phyloP scores from a whole-genome alignment of 768 basidiomycete genomes.

The Termitomyces heimii region DNA sequence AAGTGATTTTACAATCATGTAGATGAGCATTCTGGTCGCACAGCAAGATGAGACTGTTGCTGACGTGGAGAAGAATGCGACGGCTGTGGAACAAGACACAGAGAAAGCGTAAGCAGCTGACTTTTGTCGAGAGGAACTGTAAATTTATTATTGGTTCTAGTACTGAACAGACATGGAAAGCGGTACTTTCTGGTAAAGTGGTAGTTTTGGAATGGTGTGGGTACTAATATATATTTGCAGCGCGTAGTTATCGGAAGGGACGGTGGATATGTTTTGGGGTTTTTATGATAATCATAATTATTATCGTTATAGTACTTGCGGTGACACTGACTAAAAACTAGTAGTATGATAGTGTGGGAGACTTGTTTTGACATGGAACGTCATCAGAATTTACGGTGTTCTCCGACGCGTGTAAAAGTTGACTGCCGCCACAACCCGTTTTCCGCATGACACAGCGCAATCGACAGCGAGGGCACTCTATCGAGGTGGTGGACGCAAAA shows the following conservation, averaged over 20 bases:
- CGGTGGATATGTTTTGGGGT: conserved; percentile 84
- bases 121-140: neutral
- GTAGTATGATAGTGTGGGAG: neutral
- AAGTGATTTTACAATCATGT: neutral
- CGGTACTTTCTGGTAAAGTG: conserved; percentile 48
- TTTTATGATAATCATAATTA: conserved; percentile 43
- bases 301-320: conserved; percentile 55
- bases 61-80: conserved; percentile 56
- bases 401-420: conserved; percentile 15
- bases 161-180: conserved; percentile 54
- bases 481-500: conserved; percentile 77
- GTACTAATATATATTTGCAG: conserved; percentile 20
- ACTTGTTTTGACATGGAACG: conserved; percentile 2
- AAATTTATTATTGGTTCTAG: conserved; percentile 27
- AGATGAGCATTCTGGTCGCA: conserved; percentile 77
- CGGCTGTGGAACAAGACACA: conserved; percentile 60
- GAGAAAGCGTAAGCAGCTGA: conserved; percentile 53
- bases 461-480: conserved; percentile 44
- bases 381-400: conserved; percentile 15
- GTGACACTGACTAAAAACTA: conserved; percentile 4
- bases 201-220: conserved; percentile 5
- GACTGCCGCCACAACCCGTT: neutral
- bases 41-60: conserved; percentile 77
- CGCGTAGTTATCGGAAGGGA: conserved; percentile 67
- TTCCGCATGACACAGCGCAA: conserved; percentile 29